These are phyloP conservation scores for Blepharisma undulans DNA, from an alignment of 169 alveolate species.

Conservation along the genomic window DNA sequence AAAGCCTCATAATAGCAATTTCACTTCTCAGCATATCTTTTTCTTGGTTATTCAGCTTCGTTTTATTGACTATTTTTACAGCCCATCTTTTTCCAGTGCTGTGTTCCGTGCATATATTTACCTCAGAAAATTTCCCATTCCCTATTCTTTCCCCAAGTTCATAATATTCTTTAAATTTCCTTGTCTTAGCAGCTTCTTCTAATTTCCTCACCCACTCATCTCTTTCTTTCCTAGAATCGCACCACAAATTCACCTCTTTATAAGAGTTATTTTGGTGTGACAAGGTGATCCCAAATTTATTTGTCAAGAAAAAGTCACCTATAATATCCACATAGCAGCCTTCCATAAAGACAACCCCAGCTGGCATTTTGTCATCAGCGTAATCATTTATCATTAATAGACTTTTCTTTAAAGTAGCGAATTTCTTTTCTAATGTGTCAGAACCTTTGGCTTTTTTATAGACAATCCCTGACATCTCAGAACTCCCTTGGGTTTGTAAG, in stretches of 20 bases:
- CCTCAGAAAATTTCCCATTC: slow-evolving; percentile 70
- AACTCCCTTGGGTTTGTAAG: not conserved
- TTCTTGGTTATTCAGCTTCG: slow-evolving; percentile 53
- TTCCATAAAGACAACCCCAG: not conserved
- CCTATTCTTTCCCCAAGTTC: slow-evolving; percentile 55
- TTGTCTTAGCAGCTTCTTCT: not conserved
- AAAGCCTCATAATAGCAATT: slow-evolving; percentile 70
- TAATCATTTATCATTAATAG: not conserved
- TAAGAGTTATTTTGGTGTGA: not conserved
- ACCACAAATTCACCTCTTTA: not conserved
- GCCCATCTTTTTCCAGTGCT: slow-evolving; percentile 60
- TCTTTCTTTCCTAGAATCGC: slow-evolving; percentile 20
- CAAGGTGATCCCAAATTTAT: not conserved
- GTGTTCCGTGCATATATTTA: slow-evolving; percentile 59
- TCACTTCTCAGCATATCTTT: slow-evolving; percentile 69
- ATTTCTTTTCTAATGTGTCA: not conserved
- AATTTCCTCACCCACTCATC: not conserved
- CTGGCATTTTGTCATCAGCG: not conserved
- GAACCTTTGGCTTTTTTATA: not conserved
- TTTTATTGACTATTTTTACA: slow-evolving; percentile 67
- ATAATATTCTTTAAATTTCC: slow-evolving; percentile 47
- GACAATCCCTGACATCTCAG: slow-evolving; percentile 8
- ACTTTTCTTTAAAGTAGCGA: not conserved
- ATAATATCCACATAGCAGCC: slow-evolving; percentile 38
- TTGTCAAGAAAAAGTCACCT: not conserved